Evolutionary conservation across 352 stramenopile genomes (phyloP), one percentile per base, ranked within the genome.

Genomic region (Thalassiosira pacifica): DNA sequence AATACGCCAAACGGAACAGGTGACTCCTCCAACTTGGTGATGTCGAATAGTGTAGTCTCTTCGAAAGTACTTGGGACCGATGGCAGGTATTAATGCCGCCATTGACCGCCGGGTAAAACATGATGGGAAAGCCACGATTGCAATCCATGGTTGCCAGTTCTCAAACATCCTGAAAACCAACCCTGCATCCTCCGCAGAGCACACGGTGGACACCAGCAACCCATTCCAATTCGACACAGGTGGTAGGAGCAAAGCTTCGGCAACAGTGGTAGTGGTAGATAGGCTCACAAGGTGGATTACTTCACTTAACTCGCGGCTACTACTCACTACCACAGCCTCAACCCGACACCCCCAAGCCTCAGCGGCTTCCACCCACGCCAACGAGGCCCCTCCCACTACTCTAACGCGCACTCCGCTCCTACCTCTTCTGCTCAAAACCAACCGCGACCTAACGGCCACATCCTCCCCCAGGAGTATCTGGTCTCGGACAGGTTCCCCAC

Each of bases 381-480:
- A 24, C 19, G 45, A 57, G 10, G 11, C 11, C 19, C 45, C 19
- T 57, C 45, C 45, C 45, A 57, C 10, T 22, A 57, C 45, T 57
- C 10, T 57, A 57, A 57, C 45, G 4, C 45, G 11, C 45, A 57
- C 45, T 57, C 45, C 19, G 45, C 45, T 57, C 45, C 45, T 57
- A 57, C 45, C 45, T 57, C 19, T 18, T 57, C 45, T 57, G 45
- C 11, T 24, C 45, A 57, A 57, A 13, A 57, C 19, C 19, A 24
- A 5, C 2, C 19, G 45, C 19, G 34, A 64, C 8, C 16, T 79
- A 26, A 72, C 29, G n/a, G 42, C 53, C 16, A 77, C 29, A 24
- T 32, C 59, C 32, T 80, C 78, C 70, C 69, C 70, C 67, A 79
- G 42, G 37, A 34, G 32, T 29, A 22, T 55, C 13, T 76, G 5